Base-by-base conservation (phyloP, 352 stramenopile genomes). In the Phytophthora europaea region DNA sequence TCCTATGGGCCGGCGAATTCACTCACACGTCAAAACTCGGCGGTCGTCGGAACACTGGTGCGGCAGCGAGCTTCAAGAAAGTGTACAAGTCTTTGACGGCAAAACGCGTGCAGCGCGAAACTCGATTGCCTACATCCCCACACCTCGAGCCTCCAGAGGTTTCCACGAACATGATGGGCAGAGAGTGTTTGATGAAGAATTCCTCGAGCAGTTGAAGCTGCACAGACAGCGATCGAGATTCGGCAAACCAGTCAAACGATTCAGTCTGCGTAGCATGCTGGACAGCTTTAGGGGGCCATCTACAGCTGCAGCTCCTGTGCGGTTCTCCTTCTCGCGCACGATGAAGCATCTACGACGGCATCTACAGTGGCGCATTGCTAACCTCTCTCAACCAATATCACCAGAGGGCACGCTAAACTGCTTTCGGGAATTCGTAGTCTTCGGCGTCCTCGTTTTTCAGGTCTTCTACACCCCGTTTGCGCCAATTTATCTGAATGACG, bases 241-340 rank as follows among this genome's bases (percentile, higher is more conserved):
- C 36, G 36, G 36, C 36, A 43, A 43, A 43, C 6, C 36, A 6
- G 36, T 15, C 43, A 51, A 23, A 51, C 16, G n/a, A n/a, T 23
- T 51, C 43, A 51, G 43, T 51, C n/a, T 51, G 16, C 16, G 43
- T 16, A 51, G 18, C 43, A 13, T 51, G 6, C 43, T 20, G 5
- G 43, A 51, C 6, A 51, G 43, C 43, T 51, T 23, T 4, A 26
- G 43, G 18, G 8, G 43, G 18, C 6, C 43, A 16, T 22, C 43
- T 23, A 12, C 43, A 13, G 16, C 43, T 51, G 43, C 43, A 23
- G 3, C 43, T 51, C 43, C 43, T 3, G 43, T 23, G 18, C 43
- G 43, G n/a, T 51, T 23, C n/a, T 51, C 43, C n/a, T 51, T 51
- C n/a, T 51, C 43, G n/a, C 43, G 43, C 43, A 23, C 43, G 43